Conservation (phyloP, 371 early-diverging fungal genomes). For the Dichotomocladium elegans region DNA sequence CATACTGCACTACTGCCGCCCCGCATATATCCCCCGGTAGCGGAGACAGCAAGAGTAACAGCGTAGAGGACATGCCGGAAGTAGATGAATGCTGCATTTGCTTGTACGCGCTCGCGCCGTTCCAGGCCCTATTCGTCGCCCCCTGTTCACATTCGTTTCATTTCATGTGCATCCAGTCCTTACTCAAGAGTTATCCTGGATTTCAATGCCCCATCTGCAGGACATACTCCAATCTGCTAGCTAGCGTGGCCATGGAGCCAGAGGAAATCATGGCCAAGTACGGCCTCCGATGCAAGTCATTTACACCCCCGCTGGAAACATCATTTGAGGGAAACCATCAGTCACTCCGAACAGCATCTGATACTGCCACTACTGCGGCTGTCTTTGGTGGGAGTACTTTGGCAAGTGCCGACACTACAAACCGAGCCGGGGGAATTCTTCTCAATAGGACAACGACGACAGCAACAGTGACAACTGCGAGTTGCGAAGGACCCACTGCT, state of each 20-base stretch:
- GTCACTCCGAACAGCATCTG: neutral
- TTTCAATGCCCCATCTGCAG: slow-evolving; percentile 96
- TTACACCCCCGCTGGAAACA: slow-evolving; percentile 11
- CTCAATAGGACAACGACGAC: neutral
- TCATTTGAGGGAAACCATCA: slow-evolving; percentile 8
- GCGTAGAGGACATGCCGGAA: slow-evolving; percentile 9
- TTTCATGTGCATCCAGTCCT: slow-evolving; percentile 87
- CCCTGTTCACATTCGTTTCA: slow-evolving; percentile 95
- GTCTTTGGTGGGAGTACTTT: neutral
- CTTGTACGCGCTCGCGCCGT: slow-evolving; percentile 84
- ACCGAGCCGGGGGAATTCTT: too few relatives aligned
- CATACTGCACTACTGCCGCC: neutral
- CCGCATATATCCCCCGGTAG: neutral
- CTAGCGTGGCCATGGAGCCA: slow-evolving; percentile 61
- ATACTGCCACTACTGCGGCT: neutral
- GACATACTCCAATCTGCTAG: slow-evolving; percentile 90
- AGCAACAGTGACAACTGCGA: neutral
- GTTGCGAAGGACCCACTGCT: neutral
- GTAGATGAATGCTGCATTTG: slow-evolving; percentile 94
- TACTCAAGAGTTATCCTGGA: slow-evolving; percentile 70
- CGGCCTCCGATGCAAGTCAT: slow-evolving; percentile 14
- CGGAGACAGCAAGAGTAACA: neutral
- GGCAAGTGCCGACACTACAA: neutral
- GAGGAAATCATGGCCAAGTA: slow-evolving; percentile 26
- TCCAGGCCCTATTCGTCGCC: slow-evolving; percentile 91